A percentile compares a stretch with the other conserved stretches of the same genome.
These are phyloP conservation scores for Aspergillus ibericus DNA, from an alignment of 2,329 filamentous ascomycete genomes.

Conservation along the genomic window DNA sequence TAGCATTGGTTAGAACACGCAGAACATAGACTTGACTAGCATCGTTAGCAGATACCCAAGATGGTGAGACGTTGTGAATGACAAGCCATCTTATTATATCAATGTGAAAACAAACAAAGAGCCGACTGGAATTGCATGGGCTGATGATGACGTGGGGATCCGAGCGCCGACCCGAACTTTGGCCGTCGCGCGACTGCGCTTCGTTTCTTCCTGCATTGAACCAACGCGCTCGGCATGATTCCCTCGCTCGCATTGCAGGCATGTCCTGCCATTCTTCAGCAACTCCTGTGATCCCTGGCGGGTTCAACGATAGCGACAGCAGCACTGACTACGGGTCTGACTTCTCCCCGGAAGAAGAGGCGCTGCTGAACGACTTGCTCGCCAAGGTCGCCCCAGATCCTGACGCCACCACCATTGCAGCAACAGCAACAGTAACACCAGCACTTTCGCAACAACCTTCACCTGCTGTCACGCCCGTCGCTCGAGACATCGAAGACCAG, in stretches of 20 bases:
- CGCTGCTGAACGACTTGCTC: slow-evolving; percentile 53
- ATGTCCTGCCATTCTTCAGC: slow-evolving; percentile 32
- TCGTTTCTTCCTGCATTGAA: background rate
- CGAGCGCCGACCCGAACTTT: background rate
- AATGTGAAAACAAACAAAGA: background rate
- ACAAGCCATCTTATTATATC: background rate
- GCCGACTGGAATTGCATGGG: background rate
- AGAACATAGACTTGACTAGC: slow-evolving; percentile 9
- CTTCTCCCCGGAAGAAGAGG: slow-evolving; percentile 58
- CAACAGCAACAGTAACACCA: slow-evolving; percentile 19
- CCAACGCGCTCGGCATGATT: slow-evolving; percentile 20
- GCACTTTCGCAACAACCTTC: background rate
- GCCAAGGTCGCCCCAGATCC: slow-evolving; percentile 43
- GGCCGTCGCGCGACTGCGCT: background rate
- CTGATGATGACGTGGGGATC: slow-evolving; percentile 9
- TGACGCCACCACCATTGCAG: slow-evolving; percentile 19
- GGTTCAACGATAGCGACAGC: slow-evolving; percentile 14
- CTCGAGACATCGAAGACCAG: slow-evolving; percentile 48
- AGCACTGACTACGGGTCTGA: slow-evolving; percentile 65
- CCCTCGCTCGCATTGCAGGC: slow-evolving; percentile 24
- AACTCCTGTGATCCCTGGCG: slow-evolving; percentile 20
- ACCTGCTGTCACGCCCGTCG: slow-evolving; percentile 16
- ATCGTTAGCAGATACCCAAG: background rate
- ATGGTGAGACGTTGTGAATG: too few relatives aligned
- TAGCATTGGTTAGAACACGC: background rate